These are phyloP conservation scores for Aspergillus awamori DNA, from an alignment of 2,329 filamentous ascomycete species.

Conservation along the genomic window DNA sequence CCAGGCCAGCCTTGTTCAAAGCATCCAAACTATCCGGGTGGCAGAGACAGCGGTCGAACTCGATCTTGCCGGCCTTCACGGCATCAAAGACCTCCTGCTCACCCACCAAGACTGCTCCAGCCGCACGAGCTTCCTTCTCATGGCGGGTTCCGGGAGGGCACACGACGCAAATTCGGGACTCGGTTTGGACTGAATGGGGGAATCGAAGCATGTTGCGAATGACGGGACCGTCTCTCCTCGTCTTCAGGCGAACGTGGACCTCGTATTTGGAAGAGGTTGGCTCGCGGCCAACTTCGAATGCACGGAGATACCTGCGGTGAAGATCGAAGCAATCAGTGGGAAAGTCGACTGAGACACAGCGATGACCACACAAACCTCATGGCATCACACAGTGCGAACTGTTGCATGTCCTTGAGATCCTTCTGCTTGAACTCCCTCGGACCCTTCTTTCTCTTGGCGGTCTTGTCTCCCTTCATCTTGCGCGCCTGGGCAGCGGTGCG, in stretches of 20 bases:
- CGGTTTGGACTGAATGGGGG: constrained; percentile 86
- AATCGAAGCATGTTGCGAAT: constrained; percentile 86
- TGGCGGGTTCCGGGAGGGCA: constrained; percentile 78
- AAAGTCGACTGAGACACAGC: constrained; percentile 16
- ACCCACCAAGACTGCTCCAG: constrained; percentile 81
- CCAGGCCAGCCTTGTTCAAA: constrained; percentile 78
- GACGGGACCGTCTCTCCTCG: constrained; percentile 81
- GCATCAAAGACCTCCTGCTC: constrained; percentile 83
- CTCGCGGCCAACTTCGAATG: constrained; percentile 83
- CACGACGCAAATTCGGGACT: constrained; percentile 86
- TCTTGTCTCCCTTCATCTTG: constrained; percentile 48
- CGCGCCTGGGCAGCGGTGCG: constrained; percentile 42
- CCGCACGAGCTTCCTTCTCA: constrained; percentile 71
- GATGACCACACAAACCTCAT: constrained; percentile 64
- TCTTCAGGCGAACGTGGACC: constrained; percentile 77
- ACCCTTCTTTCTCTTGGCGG: constrained; percentile 67
- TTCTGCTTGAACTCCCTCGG: constrained; percentile 66
- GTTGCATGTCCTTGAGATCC: constrained; percentile 66
- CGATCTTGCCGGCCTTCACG: constrained; percentile 73
- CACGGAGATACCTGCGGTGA: constrained; percentile 75
- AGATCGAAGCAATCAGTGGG: constrained; percentile 15
- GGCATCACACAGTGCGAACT: constrained; percentile 85
- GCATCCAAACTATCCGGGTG: constrained; percentile 76
- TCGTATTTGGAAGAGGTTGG: constrained; percentile 83
- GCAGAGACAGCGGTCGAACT: constrained; percentile 88